Conservation (phyloP, 2,329 filamentous ascomycete species). For the Cyanodermella asteris region DNA sequence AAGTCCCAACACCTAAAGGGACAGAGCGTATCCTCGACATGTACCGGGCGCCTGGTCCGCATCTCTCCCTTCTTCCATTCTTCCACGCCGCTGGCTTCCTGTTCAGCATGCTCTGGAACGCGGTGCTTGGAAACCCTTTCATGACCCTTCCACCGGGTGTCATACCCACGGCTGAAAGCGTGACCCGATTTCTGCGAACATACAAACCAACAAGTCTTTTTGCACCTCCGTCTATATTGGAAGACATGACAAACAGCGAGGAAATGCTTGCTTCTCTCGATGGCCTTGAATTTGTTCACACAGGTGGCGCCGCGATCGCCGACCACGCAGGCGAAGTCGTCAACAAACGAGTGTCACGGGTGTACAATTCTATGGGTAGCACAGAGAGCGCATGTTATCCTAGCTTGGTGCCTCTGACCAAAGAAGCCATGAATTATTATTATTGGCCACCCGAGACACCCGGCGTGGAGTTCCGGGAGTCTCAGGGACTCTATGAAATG, state of each 20-base stretch:
- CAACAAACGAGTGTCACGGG: too few relatives aligned
- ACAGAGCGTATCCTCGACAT: background rate
- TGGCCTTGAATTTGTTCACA: too few relatives aligned
- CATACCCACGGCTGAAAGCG: background rate
- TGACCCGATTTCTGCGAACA: too few relatives aligned
- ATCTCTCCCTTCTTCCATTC: slow-evolving; percentile 2
- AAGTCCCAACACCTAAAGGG: too few relatives aligned
- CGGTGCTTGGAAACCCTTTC: background rate
- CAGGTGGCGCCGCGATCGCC: too few relatives aligned
- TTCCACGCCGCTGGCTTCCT: slow-evolving; percentile 5
- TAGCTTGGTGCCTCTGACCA: slow-evolving; percentile 17
- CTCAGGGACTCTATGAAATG: slow-evolving; percentile 2
- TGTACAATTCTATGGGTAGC: too few relatives aligned
- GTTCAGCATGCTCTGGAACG: background rate
- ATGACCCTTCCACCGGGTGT: background rate
- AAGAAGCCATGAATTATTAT: slow-evolving; percentile 6
- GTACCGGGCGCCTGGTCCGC: slow-evolving; percentile 1
- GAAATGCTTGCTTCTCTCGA: slow-evolving; percentile 11
- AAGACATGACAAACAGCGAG: slow-evolving; percentile 1
- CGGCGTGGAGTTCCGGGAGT: background rate
- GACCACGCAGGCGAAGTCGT: too few relatives aligned
- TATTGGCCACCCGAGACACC: background rate
- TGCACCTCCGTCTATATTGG: slow-evolving; percentile 1
- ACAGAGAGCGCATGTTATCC: slow-evolving; percentile 13
- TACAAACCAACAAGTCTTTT: too few relatives aligned